Conservation (phyloP, 352 stramenopile genomes). For the Phytophthora fragariaefolia region DNA sequence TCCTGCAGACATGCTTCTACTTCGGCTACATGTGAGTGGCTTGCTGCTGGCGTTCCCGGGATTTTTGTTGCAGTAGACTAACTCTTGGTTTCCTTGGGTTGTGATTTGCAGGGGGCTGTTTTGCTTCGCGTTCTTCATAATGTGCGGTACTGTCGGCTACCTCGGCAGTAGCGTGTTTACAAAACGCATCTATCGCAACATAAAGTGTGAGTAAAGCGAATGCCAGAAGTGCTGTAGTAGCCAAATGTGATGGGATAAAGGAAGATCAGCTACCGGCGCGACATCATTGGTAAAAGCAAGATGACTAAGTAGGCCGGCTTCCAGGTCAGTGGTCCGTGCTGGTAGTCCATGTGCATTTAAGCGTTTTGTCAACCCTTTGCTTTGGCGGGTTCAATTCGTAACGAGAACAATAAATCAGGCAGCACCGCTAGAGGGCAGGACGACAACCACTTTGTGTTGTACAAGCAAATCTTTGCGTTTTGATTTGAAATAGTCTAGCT, state of each 20-base stretch:
- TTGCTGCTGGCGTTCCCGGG: neutral
- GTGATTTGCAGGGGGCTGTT: slow-evolving; percentile 81
- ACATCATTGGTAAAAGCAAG: slow-evolving; percentile 11
- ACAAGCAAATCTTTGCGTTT: slow-evolving; percentile 23
- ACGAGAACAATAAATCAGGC: slow-evolving; percentile 20
- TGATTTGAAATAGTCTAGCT: slow-evolving; percentile 27
- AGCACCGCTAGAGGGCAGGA: slow-evolving; percentile 26
- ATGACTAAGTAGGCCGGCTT: slow-evolving; percentile 1
- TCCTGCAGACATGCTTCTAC: slow-evolving; percentile 98
- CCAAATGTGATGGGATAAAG: slow-evolving; percentile 19
- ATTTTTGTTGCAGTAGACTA: neutral
- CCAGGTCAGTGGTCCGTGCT: slow-evolving; percentile 5
- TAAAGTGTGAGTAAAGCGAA: slow-evolving; percentile 93
- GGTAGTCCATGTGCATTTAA: slow-evolving; percentile 29
- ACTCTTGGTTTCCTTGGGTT: slow-evolving; percentile 8
- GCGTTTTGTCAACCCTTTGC: slow-evolving; percentile 16
- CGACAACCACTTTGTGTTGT: slow-evolving; percentile 11
- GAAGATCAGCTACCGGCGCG: slow-evolving; percentile 14
- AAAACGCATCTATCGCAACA: slow-evolving; percentile 95
- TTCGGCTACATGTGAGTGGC: slow-evolving; percentile 97
- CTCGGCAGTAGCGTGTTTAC: slow-evolving; percentile 94
- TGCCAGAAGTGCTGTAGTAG: slow-evolving; percentile 20
- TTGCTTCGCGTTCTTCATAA: slow-evolving; percentile 93
- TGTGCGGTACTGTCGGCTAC: slow-evolving; percentile 93
- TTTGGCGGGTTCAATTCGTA: slow-evolving; percentile 14